Evolutionary conservation across 805 yeast genomes (phyloP).

Genomic region (Kluyveromyces nonfermentans): DNA sequence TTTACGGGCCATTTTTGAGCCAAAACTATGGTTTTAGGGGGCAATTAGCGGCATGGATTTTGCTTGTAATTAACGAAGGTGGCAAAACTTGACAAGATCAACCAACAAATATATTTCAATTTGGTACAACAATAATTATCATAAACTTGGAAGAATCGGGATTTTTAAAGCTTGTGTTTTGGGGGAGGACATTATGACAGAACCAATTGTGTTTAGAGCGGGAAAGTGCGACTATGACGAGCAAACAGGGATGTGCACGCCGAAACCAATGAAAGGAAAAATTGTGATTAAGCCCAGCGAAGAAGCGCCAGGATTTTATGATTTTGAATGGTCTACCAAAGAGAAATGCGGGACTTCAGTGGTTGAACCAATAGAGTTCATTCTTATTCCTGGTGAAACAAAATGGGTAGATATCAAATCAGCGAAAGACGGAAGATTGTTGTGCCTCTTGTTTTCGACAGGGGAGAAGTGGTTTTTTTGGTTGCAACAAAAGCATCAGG

Average conservation of each 20-base stretch:
- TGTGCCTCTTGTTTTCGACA: slow-evolving; percentile 56
- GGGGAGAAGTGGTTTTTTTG: slow-evolving; percentile 52
- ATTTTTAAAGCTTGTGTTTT: not conserved
- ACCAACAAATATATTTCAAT: no score
- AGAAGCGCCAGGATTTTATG: slow-evolving; percentile 27
- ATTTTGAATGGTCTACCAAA: slow-evolving; percentile 26
- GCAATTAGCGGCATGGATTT: not conserved
- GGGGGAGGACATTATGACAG: not conserved
- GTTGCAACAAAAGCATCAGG: slow-evolving; percentile 64
- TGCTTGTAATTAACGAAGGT: not conserved
- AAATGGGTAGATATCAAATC: slow-evolving; percentile 60
- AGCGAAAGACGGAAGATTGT: slow-evolving; percentile 69
- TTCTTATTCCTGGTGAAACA: slow-evolving; percentile 80
- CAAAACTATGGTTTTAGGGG: not conserved
- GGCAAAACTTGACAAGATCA: not conserved
- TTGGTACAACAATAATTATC: no score
- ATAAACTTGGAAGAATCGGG: not conserved
- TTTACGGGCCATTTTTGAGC: not conserved
- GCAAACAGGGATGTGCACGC: slow-evolving; percentile 46
- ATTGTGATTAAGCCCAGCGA: slow-evolving; percentile 25
- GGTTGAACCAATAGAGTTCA: slow-evolving; percentile 32
- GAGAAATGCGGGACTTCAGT: slow-evolving; percentile 23
- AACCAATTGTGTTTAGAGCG: slow-evolving; percentile 42
- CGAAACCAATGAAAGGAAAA: slow-evolving; percentile 47
- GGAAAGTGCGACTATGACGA: slow-evolving; percentile 54